These are phyloP conservation scores for Cladosporium sp. DNA, from an alignment of 2,329 filamentous ascomycete species.

Conservation along the genomic window DNA sequence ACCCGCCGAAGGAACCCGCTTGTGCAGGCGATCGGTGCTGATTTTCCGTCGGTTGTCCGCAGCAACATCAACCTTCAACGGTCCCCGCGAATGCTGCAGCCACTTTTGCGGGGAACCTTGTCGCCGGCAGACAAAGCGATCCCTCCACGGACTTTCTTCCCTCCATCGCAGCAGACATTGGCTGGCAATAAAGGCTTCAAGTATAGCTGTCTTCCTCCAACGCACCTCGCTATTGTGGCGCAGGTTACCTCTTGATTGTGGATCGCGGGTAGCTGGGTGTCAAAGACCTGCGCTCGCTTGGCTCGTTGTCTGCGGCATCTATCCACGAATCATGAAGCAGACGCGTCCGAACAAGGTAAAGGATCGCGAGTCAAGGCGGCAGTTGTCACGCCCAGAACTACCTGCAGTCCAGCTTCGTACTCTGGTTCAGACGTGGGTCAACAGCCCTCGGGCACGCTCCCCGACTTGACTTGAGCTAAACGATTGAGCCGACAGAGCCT, in stretches of 20 bases:
- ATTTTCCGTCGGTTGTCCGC: neutral
- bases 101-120: constrained; percentile 10
- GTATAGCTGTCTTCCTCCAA: neutral
- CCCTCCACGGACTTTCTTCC: constrained; percentile 5
- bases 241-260: neutral
- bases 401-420: too few species aligned
- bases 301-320: too few species aligned
- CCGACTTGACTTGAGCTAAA: too few species aligned
- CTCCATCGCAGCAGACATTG: neutral
- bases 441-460: too few species aligned
- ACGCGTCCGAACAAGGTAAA: too few species aligned
- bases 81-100: neutral
- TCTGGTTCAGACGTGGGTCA: too few species aligned
- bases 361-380: too few species aligned
- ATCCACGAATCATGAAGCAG: too few species aligned
- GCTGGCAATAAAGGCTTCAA: neutral
- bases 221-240: neutral
- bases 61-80: neutral
- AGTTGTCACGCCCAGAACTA: too few species aligned
- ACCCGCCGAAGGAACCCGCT: neutral
- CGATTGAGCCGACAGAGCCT: too few species aligned
- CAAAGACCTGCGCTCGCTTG: too few species aligned
- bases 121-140: neutral
- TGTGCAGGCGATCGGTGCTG: neutral
- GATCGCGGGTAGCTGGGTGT: neutral